Evolutionary conservation across 495 filamentous ascomycete genomes (phyloP), one percentile per base, ranked within the genome.

Genomic region (Podospora comata): DNA sequence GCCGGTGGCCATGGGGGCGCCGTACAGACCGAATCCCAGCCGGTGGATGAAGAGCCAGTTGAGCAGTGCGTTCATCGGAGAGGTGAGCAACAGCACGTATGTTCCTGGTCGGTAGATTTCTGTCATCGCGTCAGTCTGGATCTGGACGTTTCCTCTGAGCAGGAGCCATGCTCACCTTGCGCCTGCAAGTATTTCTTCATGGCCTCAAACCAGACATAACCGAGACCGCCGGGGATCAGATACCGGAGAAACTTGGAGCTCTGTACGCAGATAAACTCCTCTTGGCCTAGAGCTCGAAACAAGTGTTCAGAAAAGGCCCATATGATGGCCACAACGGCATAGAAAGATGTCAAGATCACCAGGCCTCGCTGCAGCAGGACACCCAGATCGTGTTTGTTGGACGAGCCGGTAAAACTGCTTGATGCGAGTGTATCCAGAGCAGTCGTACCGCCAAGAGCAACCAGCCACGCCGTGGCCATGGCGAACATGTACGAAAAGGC

Each of bases 401-500:
- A 83, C 67, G 91, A 94, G 0, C 91, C 92, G 0, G 93, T 97
- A 75, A 91, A 97, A n/a, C 88, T 89, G 19, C 90, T 90, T 0
- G 92, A 94, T 15, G 91, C 92, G 15, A 97, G 82, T 0, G 93
- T 97, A 77, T 97, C 93, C 39, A 97, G 81, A 2, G 93, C 93
- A 1, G 92, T 97, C 2, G 93, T 94, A 5, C 94, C 94, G n/a
- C 94, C 94, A 3, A 97, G 82, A 0, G 89, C 94, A 72, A 97
- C 91, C 63, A 97, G 83, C 94, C 94, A 97, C 1, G 85, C 94
- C 1, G 92, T 94, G 13, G 91, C 87, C 89, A 93, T 91, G 55
- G 94, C 94, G 70, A 97, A 97, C 94, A 97, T 82, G 79, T 94
- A 92, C 0, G 90, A 90, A 78, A 97, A 97, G 9, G 94, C 93